Evolutionary conservation across 2,329 filamentous ascomycete genomes (phyloP).

Genomic region (Stagonosporopsis cucurbitacearum): DNA sequence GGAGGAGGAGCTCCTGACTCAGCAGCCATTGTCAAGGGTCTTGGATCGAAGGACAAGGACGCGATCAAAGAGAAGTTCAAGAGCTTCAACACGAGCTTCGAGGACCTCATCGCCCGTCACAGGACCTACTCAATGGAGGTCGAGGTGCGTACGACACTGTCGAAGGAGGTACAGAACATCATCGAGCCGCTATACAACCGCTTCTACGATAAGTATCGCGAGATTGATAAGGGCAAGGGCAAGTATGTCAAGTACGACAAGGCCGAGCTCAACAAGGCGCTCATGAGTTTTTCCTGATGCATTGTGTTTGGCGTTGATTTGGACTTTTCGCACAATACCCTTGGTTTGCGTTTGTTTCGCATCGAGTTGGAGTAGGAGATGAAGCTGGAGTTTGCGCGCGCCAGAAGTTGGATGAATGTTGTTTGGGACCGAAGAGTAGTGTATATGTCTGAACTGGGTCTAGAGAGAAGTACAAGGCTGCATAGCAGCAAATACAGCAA

Average conservation of each 20-base stretch:
- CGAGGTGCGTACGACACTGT: conserved; percentile 82
- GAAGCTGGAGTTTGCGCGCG: not conserved
- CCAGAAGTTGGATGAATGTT: conserved; percentile 1
- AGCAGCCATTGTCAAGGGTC: conserved; percentile 78
- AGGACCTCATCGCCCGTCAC: conserved; percentile 84
- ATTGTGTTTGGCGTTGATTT: conserved; percentile 28
- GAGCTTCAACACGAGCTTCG: conserved; percentile 87
- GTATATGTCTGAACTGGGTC: not conserved
- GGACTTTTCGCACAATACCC: conserved; percentile 44
- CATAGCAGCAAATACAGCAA: not conserved
- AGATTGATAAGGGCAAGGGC: conserved; percentile 95
- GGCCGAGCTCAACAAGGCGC: conserved; percentile 70
- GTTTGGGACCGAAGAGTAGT: conserved; percentile 2
- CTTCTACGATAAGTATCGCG: conserved; percentile 97
- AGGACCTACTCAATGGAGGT: conserved; percentile 87
- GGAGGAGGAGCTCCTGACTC: conserved; percentile 70
- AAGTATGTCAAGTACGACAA: conserved; percentile 99
- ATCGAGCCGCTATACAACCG: conserved; percentile 93
- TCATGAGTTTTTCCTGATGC: conserved; percentile 55
- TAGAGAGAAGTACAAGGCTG: not conserved
- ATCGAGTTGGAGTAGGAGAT: not conserved
- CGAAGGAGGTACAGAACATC: conserved; percentile 85
- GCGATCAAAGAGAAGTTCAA: conserved; percentile 96
- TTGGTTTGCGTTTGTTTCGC: conserved; percentile 27
- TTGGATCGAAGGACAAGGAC: conserved; percentile 91